phyloP scores from a whole-genome alignment of 208 protist species.

The Crithidia thermophila region DNA sequence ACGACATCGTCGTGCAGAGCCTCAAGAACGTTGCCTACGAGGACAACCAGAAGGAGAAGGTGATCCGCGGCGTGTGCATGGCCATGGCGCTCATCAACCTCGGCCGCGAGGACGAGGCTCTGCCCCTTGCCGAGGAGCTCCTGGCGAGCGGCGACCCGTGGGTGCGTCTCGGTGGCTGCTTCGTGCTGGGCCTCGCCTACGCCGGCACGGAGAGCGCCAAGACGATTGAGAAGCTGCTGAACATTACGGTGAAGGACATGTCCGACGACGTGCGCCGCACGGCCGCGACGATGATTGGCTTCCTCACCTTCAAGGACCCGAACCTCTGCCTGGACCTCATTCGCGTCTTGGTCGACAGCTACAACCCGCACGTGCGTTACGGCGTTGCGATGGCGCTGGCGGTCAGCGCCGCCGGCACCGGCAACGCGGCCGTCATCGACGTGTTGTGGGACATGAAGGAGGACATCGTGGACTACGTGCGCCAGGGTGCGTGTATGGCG shows the following conservation, averaged over 20 bases:
- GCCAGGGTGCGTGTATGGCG: constrained; percentile 97
- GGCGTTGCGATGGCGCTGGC: constrained; percentile 98
- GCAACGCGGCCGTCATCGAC: constrained; percentile 90
- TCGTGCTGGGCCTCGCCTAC: constrained; percentile 98
- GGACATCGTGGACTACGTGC: constrained; percentile 97
- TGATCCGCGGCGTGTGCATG: constrained; percentile 97
- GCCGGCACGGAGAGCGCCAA: constrained; percentile 95
- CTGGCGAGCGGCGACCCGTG: constrained; percentile 95
- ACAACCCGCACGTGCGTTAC: constrained; percentile 99
- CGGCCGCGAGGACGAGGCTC: constrained; percentile 96
- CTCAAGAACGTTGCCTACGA: constrained; percentile 94
- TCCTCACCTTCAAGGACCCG: constrained; percentile 97
- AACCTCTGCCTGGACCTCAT: constrained; percentile 89
- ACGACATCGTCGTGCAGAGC: constrained; percentile 83
- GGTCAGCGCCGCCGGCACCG: constrained; percentile 97
- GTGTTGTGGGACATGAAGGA: constrained; percentile 95
- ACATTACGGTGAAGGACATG: constrained; percentile 98
- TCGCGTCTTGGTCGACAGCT: constrained; percentile 93
- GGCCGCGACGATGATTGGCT: constrained; percentile 98
- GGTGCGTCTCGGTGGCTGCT: constrained; percentile 97
- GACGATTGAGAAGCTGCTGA: constrained; percentile 96
- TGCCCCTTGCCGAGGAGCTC: constrained; percentile 94
- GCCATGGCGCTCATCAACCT: constrained; percentile 97
- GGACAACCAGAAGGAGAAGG: constrained; percentile 99
- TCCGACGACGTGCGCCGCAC: constrained; percentile 98